phyloP scores from a whole-genome alignment of 306 rosid genomes.

The Quercus rubra region DNA sequence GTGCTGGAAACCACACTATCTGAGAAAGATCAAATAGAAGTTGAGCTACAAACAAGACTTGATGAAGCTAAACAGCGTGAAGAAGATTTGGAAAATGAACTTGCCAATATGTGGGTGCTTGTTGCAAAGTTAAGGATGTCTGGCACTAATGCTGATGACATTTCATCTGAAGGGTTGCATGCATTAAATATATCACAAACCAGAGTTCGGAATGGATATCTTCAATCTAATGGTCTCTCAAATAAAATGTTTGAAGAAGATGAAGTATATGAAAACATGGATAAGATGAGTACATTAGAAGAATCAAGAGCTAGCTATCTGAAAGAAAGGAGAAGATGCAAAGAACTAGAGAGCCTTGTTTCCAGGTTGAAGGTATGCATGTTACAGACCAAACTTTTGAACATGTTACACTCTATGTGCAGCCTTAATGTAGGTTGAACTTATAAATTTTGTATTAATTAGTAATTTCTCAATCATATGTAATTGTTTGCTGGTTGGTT shows the following conservation, averaged over 20 bases:
- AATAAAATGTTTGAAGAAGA: constrained; percentile 34
- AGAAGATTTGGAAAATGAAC: constrained; percentile 68
- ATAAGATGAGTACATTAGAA: constrained; percentile 39
- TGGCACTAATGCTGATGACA: constrained; percentile 38
- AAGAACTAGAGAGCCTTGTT: constrained; percentile 55
- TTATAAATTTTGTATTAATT: not conserved
- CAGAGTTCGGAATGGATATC: constrained; percentile 32
- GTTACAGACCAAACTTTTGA: not conserved
- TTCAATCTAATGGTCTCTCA: constrained; percentile 33
- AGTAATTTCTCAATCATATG: not conserved
- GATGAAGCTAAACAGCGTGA: constrained; percentile 60
- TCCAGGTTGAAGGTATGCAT: constrained; percentile 66
- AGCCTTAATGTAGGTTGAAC: not conserved
- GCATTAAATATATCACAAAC: constrained; percentile 29
- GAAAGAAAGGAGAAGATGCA: constrained; percentile 67
- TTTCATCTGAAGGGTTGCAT: constrained; percentile 34
- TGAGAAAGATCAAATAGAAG: constrained; percentile 58
- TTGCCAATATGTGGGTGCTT: constrained; percentile 57
- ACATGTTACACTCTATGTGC: not conserved
- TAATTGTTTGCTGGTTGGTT: not conserved
- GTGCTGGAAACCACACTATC: constrained; percentile 49
- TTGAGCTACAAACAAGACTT: constrained; percentile 49
- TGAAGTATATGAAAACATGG: constrained; percentile 26
- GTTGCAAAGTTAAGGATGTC: constrained; percentile 53
- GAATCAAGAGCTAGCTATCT: constrained; percentile 57